Evolutionary conservation across 768 basidiomycete species (phyloP).

Genomic region (Phaeotremella fagi): DNA sequence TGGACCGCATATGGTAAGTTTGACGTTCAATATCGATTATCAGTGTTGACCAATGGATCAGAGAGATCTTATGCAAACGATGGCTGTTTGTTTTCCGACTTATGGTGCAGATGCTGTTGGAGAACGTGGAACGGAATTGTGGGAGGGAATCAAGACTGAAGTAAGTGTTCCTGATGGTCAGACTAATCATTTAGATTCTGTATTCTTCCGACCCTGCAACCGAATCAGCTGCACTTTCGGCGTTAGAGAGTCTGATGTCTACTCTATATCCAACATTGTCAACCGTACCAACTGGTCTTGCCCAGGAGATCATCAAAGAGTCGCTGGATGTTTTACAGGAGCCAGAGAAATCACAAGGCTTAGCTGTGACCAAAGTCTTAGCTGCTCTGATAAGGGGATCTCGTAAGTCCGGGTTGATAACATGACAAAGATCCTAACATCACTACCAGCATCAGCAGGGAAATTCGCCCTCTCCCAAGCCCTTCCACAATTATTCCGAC

Average conservation of each 20-base stretch:
- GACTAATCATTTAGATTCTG: conserved; percentile 61
- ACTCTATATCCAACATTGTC: conserved; percentile 59
- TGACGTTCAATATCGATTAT: not conserved
- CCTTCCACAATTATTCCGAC: conserved; percentile 67
- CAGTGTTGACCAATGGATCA: conserved; percentile 46
- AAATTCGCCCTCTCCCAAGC: conserved; percentile 64
- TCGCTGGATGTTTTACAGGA: conserved; percentile 74
- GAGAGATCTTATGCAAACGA: conserved; percentile 79
- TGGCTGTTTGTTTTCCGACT: conserved; percentile 71
- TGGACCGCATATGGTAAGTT: conserved; percentile 69
- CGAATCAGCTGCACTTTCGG: conserved; percentile 66
- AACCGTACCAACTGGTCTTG: conserved; percentile 56
- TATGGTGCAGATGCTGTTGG: conserved; percentile 67
- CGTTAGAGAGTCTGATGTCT: conserved; percentile 66
- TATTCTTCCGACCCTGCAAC: conserved; percentile 78
- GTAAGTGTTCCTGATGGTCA: conserved; percentile 48
- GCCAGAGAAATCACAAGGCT: conserved; percentile 89
- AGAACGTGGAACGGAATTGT: conserved; percentile 68
- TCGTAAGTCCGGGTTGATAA: conserved; percentile 56
- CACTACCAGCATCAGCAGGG: conserved; percentile 62
- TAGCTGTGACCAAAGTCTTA: conserved; percentile 77
- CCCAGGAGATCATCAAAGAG: conserved; percentile 70
- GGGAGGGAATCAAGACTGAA: conserved; percentile 87
- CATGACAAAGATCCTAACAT: not conserved
- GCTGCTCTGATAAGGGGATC: conserved; percentile 72